Base-by-base conservation (phyloP, 345 rosid genomes). In the Lagerstroemia speciosa region DNA sequence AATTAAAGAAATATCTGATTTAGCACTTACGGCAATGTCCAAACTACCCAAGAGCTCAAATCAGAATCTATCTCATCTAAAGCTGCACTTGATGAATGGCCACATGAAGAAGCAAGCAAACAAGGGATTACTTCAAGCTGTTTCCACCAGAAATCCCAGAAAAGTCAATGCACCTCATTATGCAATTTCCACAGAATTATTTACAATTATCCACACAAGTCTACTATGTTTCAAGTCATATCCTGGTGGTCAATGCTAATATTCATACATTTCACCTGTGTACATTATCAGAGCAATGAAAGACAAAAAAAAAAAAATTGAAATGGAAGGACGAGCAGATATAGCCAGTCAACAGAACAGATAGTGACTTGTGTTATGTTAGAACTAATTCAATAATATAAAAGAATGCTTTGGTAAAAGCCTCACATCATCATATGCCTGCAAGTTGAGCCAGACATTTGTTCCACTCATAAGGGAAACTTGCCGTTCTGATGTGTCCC, bases 381-480 rank as follows among this genome's bases (percentile, higher is more conserved):
- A 53, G 60, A 53, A 53, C 24, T 20, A 24, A 10, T 24, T n/a
- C 1, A 57, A 12, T 31, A 16, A 62, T 20, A 8, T 9, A 41
- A 36, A 46, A 36, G 48, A 57, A 62, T 64, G 17, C 22, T 15
- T 5, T 9, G 32, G 58, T 72, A 48, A 53, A 38, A 34, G 61
- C 24, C 97, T 87, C 85, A 93, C 97, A 81, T 93, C 89, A 57
- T 61, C 79, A 77, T 82, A 89, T 72, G 86, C 83, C 77, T 79
- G 93, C 92, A 93, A 75, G 78, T 91, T 91, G 64, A 91, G 92
- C 97, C 96, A 93, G 57, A 91, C 87, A 70, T 91, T 93, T 69
- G 98, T 93, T 79, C 96, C 98, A 30, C 98, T 93, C 86, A 93
- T 86, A 67, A 93, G 90, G 71, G 98, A 93, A 33, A 93, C 97